Evolutionary conservation across 345 rosid species (phyloP), one percentile per base, ranked within the genome.

Genomic region (Corchorus capsularis): DNA sequence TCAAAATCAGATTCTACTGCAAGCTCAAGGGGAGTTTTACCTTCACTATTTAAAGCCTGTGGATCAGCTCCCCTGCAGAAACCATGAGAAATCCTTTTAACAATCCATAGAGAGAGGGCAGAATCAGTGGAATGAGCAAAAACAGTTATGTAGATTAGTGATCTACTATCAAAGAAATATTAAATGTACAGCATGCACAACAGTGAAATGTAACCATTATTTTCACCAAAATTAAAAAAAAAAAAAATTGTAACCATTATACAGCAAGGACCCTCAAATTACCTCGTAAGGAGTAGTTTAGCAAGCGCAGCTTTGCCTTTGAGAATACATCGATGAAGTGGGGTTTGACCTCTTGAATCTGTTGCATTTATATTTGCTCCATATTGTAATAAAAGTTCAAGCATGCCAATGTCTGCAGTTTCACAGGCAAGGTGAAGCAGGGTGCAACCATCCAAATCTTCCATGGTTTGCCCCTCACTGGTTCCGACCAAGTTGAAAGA

Each of bases 351-450:
- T 79, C 83, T 87, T 57, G 94, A 88, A 84, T 92, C 98, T 22
- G 79, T 79, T 46, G 91, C 85, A 79, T 94, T 92, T 78, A 91
- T 83, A 80, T 88, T 88, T 54, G 99, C 96, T 75, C 98, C 98
- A 63, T 94, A 96, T 75, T 96, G 99, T 47, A 96, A 83, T 37
- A 96, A 92, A 80, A 94, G 97, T 85, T 96, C 99, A 12, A 94
- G 82, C 99, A 96, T 94, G 76, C 99, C 98, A 53, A 96, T 85
- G 78, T 96, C 99, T 13, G 92, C 91, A 66, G 90, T 86, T 86
- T 94, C 97, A 87, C 98, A 96, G 65, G 99, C 98, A 61, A 96
- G 97, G 83, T 96, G 98, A 78, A 96, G 94, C 71, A 94, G 85
- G 53, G 97, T 78, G 78, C 96, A 86, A 35, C 99, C 98, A 76